Conservation (phyloP, 352 stramenopile genomes). For the Pythium dissimile region DNA sequence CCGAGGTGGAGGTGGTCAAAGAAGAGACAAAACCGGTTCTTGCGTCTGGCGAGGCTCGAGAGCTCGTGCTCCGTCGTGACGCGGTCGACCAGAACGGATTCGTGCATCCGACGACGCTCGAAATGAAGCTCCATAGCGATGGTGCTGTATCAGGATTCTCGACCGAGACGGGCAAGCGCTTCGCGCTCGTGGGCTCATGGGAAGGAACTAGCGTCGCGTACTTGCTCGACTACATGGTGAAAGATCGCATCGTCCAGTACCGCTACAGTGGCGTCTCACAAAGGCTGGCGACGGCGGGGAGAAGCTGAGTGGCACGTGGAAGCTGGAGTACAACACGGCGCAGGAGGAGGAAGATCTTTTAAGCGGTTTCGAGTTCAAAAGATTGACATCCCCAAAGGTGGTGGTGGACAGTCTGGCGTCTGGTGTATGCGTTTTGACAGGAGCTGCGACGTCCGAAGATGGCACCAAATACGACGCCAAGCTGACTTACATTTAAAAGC, state of each 20-base stretch:
- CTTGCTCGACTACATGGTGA: conserved; percentile 1
- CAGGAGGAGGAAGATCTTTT: not conserved
- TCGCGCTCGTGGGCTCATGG: not conserved
- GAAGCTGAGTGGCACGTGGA: conserved; percentile 7
- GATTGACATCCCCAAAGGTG: too few species aligned
- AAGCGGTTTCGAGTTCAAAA: conserved; percentile 3
- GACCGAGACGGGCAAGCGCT: conserved; percentile 3
- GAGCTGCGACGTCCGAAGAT: not conserved
- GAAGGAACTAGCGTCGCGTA: not conserved
- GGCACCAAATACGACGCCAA: conserved; percentile 5
- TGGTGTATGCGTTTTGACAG: conserved; percentile 1
- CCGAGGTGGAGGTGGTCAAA: not conserved
- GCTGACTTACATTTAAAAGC: not conserved
- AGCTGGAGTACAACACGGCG: conserved; percentile 4
- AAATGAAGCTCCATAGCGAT: not conserved
- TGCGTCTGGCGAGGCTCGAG: not conserved
- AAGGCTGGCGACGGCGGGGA: not conserved
- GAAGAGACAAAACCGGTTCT: too few species aligned
- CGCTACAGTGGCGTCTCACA: not conserved
- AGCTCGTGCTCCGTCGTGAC: not conserved
- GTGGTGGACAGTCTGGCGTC: not conserved
- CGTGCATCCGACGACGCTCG: conserved; percentile 3
- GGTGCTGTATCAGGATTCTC: not conserved
- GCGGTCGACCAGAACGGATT: conserved; percentile 6
- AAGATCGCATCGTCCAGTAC: not conserved